A percentile compares a stretch with the other conserved stretches of the same genome.
These are phyloP conservation scores for Aspergillus niger DNA, from an alignment of 2,329 filamentous ascomycete genomes.

Conservation along the genomic window DNA sequence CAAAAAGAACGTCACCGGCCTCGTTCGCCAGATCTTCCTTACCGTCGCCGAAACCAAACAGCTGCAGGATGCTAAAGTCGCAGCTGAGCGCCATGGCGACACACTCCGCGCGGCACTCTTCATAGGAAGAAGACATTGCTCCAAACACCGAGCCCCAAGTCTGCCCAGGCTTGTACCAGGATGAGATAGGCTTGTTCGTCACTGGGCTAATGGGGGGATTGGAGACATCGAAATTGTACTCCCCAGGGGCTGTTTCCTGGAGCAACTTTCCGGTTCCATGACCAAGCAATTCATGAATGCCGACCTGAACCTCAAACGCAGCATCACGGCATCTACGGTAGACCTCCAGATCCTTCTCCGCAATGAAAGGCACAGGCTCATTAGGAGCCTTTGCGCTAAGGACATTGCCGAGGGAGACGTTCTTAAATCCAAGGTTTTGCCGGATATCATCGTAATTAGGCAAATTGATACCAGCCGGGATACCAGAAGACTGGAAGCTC, in stretches of 20 bases:
- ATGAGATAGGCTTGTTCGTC: constrained; percentile 72
- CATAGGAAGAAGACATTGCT: constrained; percentile 81
- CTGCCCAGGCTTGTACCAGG: constrained; percentile 92
- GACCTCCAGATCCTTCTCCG: constrained; percentile 71
- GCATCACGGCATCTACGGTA: constrained; percentile 82
- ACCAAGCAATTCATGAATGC: constrained; percentile 84
- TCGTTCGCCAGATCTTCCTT: constrained; percentile 69
- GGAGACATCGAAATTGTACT: constrained; percentile 83
- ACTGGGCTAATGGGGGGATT: constrained; percentile 82
- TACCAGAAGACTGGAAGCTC: constrained; percentile 69
- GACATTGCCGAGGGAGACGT: constrained; percentile 85
- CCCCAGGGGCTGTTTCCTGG: constrained; percentile 79
- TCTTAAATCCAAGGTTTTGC: constrained; percentile 67
- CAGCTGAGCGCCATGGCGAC: constrained; percentile 90
- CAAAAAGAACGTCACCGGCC: constrained; percentile 85
- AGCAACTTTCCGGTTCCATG: constrained; percentile 93
- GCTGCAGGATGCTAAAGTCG: constrained; percentile 83
- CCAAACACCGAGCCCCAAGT: constrained; percentile 95
- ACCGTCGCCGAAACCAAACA: constrained; percentile 89
- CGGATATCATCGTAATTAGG: constrained; percentile 63
- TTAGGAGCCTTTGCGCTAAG: constrained; percentile 87
- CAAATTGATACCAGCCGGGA: constrained; percentile 62
- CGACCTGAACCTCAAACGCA: constrained; percentile 94
- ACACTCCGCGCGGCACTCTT: constrained; percentile 92
- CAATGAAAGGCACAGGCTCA: constrained; percentile 89